Evolutionary conservation across 768 basidiomycete species (phyloP).

Genomic region (Glaciozyma martinii): DNA sequence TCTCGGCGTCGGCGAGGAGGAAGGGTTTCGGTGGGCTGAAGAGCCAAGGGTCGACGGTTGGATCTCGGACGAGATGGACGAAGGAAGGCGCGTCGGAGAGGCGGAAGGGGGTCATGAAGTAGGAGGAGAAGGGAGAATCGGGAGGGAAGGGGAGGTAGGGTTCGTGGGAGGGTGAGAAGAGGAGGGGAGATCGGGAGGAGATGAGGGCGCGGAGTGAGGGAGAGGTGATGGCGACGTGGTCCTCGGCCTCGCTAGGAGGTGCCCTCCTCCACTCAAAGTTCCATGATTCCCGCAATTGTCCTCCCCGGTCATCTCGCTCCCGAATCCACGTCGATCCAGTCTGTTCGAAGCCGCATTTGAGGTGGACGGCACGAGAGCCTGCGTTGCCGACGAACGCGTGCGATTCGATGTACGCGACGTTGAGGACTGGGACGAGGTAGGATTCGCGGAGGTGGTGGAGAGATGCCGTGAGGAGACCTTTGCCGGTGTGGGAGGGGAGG

Average conservation of each 20-base stretch:
- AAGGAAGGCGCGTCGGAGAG: background rate
- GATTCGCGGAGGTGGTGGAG: background rate
- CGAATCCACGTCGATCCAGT: background rate
- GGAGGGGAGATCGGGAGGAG: background rate
- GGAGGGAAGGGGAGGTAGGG: background rate
- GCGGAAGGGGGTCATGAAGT: conserved; percentile 1
- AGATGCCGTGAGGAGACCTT: background rate
- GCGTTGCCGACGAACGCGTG: conserved; percentile 4
- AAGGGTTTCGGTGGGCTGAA: background rate
- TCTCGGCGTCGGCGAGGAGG: background rate
- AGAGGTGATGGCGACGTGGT: no score
- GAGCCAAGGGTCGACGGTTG: background rate
- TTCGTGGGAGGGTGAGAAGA: background rate
- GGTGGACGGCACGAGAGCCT: background rate
- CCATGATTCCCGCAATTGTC: background rate
- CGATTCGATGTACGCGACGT: background rate
- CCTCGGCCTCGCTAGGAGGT: no score
- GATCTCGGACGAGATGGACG: background rate
- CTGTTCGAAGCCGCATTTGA: background rate
- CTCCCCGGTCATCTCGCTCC: background rate
- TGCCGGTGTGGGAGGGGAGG: background rate
- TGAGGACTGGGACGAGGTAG: conserved; percentile 3
- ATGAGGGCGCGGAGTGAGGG: no score
- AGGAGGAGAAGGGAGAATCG: background rate
- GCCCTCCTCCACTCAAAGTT: background rate